Evolutionary conservation across 371 early-diverging fungal genomes (phyloP), one percentile per base, ranked within the genome.

Genomic region (Mucor racemosus): DNA sequence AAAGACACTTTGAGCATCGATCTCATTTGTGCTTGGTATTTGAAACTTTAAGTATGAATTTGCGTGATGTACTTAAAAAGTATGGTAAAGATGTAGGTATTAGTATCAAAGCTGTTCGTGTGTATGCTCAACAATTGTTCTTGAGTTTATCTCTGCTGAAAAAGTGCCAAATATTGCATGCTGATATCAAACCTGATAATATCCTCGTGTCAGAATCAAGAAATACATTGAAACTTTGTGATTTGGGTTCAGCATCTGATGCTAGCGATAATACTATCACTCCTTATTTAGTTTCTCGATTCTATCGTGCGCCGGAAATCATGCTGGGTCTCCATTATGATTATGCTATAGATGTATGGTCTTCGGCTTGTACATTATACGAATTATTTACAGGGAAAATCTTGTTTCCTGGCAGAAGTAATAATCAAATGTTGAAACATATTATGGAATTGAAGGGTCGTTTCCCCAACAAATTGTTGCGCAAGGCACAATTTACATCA

Each of bases 271-370:
- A 90, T 71, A 95, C 95, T 48, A 92, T 96, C 54, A 97, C 98
- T 14, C 97, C 97, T 5, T 98, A 98, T 68, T 84, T 99, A 4
- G 96, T 97, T 39, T 96, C 96, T 58, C 88, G 99, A 55, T 99
- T 97, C 85, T 99, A 99, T 74, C 92, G 99, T 41, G 94, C 99
- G 0, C 99, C 99, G 4, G 99, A 99, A 82, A 92, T 99, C 69
- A 97, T 97, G 53, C 77, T 98, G n/a, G 98, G 98, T 0, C 69
- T 95, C 31, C 83, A 92, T 0, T 96, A 96, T 70, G 95, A 95
- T 74, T 84, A 81, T 41, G 90, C 93, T 3, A 81, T 97, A 58
- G 99, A 99, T 75, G 91, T 99, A 65, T 99, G 99, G 99, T 96
- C 99, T 15, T 89, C 97, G n/a, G 99, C 95, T 5, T 97, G 95